Evolutionary conservation across 192 early-diverging fungal genomes (phyloP), one percentile per base, ranked within the genome.

Genomic region (Kickxella alabastrina): DNA sequence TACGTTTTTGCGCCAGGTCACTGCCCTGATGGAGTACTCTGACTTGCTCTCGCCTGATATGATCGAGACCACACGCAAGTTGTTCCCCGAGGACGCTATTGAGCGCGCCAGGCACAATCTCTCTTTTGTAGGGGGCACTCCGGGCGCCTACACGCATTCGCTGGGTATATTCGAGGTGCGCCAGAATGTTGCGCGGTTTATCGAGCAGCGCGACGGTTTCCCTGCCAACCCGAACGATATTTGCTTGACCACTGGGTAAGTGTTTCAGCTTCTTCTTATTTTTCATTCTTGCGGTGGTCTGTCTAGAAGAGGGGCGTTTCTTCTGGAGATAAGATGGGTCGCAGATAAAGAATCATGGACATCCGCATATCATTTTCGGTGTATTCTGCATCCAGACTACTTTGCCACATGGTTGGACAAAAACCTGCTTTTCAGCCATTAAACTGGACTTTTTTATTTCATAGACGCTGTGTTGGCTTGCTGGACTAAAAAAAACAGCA

Each of bases 1-100:
- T 65, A 96, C 94, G 14, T 99, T 99, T 52, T 87, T 95, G 80
- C 87, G 96, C 38, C 96, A 98, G 77, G 92, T 96, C 15, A 79
- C 86, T 29, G 86, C 93, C 17, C 74, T 99, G 42, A 80, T 83
- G 38, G 92, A 96, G 65, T 93, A 97, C 62, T 86, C 93, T 1
- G 91, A 91, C 38, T 65, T 91, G 38, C 72, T 91, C 31, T 57
- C 67, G 53, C 77, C 82, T 0, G 80, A 83, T 43, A 75, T 86
- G 47, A 67, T 87, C 31, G 55, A 70, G 14, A 62, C 56, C 2
- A 49, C 61, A 10, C 85, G 90, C 63, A 68, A 80, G 28, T 68
- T 99, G 26, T 97, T 87, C 76, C 86, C 93, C 7, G 59, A 63
- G 3, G 96, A 99, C 63, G 92, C 90, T 1, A 88, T 96, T 54